phyloP scores from a whole-genome alignment of 2,329 filamentous ascomycete species.

The Phaeosphaeriaceae sp. region DNA sequence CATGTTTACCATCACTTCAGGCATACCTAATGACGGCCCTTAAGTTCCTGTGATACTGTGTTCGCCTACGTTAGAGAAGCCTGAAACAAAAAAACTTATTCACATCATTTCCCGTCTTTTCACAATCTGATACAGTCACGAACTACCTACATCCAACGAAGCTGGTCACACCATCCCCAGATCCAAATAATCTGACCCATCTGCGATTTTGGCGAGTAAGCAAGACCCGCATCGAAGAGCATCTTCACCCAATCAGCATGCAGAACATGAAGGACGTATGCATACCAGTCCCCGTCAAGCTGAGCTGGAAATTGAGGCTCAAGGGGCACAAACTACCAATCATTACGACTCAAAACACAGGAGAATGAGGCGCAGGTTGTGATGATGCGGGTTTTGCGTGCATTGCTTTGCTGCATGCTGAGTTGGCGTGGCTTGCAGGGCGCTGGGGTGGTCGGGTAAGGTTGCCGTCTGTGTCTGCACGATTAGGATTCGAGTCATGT shows the following conservation, averaged over 20 bases:
- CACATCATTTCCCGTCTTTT: no score
- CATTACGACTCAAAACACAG: not conserved
- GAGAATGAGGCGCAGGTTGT: not conserved
- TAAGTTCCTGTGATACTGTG: no score
- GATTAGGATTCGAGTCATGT: not conserved
- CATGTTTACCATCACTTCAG: no score
- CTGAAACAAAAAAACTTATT: no score
- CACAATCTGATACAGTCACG: no score
- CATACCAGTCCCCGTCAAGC: not conserved
- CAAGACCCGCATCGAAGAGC: not conserved
- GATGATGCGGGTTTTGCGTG: not conserved
- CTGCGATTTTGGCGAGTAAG: not conserved
- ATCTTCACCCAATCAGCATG: not conserved
- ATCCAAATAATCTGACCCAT: no score
- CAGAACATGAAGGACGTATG: not conserved
- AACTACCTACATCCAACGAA: no score
- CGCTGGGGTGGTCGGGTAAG: not conserved
- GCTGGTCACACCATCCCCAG: no score
- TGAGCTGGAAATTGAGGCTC: not conserved
- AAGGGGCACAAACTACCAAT: slow-evolving; percentile 3
- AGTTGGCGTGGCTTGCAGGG: slow-evolving; percentile 2
- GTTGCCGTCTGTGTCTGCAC: not conserved
- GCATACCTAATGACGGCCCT: no score
- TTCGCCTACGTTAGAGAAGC: no score
- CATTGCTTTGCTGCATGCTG: not conserved